Conservation (phyloP, 805 yeast species). For the Sugiyamaella marilandica region DNA sequence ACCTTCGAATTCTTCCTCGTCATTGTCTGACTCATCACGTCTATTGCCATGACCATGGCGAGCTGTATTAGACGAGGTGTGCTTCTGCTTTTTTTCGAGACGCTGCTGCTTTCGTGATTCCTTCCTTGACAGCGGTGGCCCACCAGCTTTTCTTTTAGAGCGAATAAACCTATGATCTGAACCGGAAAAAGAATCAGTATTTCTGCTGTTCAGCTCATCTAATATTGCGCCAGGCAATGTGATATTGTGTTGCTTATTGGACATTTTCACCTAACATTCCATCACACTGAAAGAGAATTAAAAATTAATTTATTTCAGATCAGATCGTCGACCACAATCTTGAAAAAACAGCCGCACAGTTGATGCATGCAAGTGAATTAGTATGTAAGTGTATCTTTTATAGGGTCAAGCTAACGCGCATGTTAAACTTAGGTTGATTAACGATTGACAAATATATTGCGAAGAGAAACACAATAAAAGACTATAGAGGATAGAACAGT, state of each 20-base stretch:
- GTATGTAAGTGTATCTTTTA: too few species aligned
- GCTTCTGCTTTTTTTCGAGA: neutral
- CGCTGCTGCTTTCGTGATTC: neutral
- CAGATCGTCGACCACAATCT: too few species aligned
- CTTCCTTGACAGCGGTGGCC: conserved; percentile 5
- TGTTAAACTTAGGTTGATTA: neutral
- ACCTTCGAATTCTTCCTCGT: conserved; percentile 26
- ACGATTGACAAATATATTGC: neutral
- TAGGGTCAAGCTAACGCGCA: too few species aligned
- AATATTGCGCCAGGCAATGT: conserved; percentile 14
- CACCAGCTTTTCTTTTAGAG: conserved; percentile 18
- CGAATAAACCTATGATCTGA: conserved; percentile 1
- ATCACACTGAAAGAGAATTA: neutral
- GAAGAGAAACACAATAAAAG: neutral
- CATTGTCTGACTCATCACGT: conserved; percentile 9
- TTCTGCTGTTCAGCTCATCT: conserved; percentile 11
- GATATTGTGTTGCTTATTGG: conserved; percentile 7
- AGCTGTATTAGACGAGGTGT: neutral
- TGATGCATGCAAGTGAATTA: too few species aligned
- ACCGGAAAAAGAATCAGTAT: neutral
- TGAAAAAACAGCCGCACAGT: too few species aligned
- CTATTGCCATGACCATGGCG: neutral
- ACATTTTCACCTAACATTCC: neutral
- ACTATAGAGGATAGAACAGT: neutral
- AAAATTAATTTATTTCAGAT: too few species aligned